These are phyloP conservation scores for Ophiocordyceps camponoti-leonardi DNA, from an alignment of 2,329 filamentous ascomycete species.

Conservation along the genomic window DNA sequence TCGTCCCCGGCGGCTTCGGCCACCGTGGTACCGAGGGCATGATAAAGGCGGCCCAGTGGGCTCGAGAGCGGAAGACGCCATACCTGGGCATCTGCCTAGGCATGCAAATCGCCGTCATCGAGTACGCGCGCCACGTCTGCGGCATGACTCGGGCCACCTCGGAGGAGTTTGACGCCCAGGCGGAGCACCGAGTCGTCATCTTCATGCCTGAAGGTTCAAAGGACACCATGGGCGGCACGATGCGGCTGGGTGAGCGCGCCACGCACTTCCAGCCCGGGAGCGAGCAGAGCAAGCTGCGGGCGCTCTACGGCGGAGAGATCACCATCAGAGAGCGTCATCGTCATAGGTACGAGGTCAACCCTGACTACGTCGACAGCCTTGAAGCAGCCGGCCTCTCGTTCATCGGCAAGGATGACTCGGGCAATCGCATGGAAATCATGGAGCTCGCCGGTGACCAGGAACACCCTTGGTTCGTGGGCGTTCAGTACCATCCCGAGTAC, in stretches of 20 bases:
- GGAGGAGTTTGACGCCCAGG: slow-evolving; percentile 35
- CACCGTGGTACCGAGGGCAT: slow-evolving; percentile 73
- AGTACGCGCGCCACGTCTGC: slow-evolving; percentile 65
- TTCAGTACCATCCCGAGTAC: slow-evolving; percentile 86
- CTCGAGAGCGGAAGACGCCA: slow-evolving; percentile 61
- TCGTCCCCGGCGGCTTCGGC: slow-evolving; percentile 67
- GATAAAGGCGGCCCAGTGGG: slow-evolving; percentile 75
- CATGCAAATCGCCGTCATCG: slow-evolving; percentile 85
- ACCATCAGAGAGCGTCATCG: slow-evolving; percentile 60
- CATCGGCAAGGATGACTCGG: slow-evolving; percentile 63
- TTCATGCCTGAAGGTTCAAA: slow-evolving; percentile 68
- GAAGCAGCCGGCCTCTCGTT: slow-evolving; percentile 55
- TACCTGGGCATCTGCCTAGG: slow-evolving; percentile 85
- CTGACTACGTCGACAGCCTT: slow-evolving; percentile 52
- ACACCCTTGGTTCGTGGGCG: slow-evolving; percentile 68
- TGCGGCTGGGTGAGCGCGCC: slow-evolving; percentile 63
- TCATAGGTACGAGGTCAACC: slow-evolving; percentile 85
- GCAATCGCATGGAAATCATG: slow-evolving; percentile 66
- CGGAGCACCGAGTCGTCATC: slow-evolving; percentile 58
- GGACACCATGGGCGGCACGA: slow-evolving; percentile 59
- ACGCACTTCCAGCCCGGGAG: slow-evolving; percentile 59
- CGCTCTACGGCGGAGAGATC: slow-evolving; percentile 46
- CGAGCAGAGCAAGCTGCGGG: slow-evolving; percentile 64
- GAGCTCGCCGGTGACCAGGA: slow-evolving; percentile 46
- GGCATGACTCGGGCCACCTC: slow-evolving; percentile 38